phyloP scores from a whole-genome alignment of 352 stramenopile species.

The Pythium scleroteichum region DNA sequence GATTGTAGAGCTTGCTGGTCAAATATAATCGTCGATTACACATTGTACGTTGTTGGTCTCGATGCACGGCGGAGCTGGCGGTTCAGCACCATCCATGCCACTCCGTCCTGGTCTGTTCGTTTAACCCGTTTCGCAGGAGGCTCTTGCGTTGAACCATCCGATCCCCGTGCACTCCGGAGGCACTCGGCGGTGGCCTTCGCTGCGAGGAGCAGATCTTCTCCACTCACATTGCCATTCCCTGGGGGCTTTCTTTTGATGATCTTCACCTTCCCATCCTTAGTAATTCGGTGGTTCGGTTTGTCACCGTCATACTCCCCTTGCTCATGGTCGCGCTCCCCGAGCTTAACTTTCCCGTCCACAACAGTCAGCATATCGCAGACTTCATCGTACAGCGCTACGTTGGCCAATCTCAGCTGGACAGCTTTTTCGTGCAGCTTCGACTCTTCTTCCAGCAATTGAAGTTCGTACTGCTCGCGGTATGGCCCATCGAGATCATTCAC shows the following conservation, averaged over 20 bases:
- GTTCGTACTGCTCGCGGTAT: slow-evolving; percentile 6
- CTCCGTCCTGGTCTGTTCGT: not conserved
- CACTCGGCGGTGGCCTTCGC: slow-evolving; percentile 6
- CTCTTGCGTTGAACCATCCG: not conserved
- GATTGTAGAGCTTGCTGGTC: too few relatives aligned
- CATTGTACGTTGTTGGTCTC: slow-evolving; percentile 4
- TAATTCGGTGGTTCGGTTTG: slow-evolving; percentile 13
- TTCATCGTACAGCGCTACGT: slow-evolving; percentile 6
- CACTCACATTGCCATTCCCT: not conserved
- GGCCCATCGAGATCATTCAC: slow-evolving; percentile 12
- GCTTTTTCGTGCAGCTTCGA: slow-evolving; percentile 10
- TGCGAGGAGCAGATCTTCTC: slow-evolving; percentile 1
- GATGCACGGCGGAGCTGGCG: not conserved
- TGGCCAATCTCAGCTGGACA: not conserved
- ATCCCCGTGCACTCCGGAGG: not conserved
- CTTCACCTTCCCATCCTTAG: not conserved
- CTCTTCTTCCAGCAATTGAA: slow-evolving; percentile 10
- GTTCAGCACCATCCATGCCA: slow-evolving; percentile 9
- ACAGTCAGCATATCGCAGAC: slow-evolving; percentile 4
- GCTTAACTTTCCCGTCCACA: slow-evolving; percentile 13
- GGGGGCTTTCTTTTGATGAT: slow-evolving; percentile 4
- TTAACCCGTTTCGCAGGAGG: not conserved
- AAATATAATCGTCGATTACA: not conserved
- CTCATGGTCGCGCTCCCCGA: slow-evolving; percentile 18
- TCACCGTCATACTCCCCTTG: slow-evolving; percentile 16